phyloP scores from a whole-genome alignment of 768 basidiomycete species.

The Fibroporia radiculosa region DNA sequence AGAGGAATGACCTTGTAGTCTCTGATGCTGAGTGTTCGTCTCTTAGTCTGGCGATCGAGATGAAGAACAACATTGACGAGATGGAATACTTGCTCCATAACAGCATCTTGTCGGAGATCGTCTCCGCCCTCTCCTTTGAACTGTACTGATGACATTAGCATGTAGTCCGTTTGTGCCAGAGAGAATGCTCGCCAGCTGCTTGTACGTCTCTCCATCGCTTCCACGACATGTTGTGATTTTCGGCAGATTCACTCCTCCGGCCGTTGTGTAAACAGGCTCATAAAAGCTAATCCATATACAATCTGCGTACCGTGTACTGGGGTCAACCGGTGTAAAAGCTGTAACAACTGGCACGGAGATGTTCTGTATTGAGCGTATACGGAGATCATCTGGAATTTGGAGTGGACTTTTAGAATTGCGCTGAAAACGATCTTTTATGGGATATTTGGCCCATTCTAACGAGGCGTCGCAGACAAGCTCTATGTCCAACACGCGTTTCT shows the following conservation, averaged over 20 bases:
- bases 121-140: constrained; percentile 90
- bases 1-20: constrained; percentile 89
- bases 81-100: constrained; percentile 97
- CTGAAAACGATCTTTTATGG: constrained; percentile 30
- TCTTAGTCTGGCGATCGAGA: constrained; percentile 67
- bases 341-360: constrained; percentile 84
- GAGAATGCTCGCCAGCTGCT: constrained; percentile 59
- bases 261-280: constrained; percentile 45
- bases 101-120: constrained; percentile 93
- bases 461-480: constrained; percentile 58
- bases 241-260: constrained; percentile 78
- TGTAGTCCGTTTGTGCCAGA: background rate
- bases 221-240: constrained; percentile 74
- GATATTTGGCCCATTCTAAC: constrained; percentile 64
- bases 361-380: constrained; percentile 42
- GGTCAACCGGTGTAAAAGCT: constrained; percentile 57
- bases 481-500: constrained; percentile 40
- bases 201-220: constrained; percentile 55
- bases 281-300: constrained; percentile 68
- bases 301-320: constrained; percentile 55
- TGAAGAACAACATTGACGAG: constrained; percentile 75
- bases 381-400: constrained; percentile 36
- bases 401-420: constrained; percentile 5
- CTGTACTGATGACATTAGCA: constrained; percentile 30
- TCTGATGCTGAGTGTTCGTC: constrained; percentile 65